These are phyloP conservation scores for Aquanectria penicillioides DNA, from an alignment of 2,329 filamentous ascomycete species.

Conservation along the genomic window DNA sequence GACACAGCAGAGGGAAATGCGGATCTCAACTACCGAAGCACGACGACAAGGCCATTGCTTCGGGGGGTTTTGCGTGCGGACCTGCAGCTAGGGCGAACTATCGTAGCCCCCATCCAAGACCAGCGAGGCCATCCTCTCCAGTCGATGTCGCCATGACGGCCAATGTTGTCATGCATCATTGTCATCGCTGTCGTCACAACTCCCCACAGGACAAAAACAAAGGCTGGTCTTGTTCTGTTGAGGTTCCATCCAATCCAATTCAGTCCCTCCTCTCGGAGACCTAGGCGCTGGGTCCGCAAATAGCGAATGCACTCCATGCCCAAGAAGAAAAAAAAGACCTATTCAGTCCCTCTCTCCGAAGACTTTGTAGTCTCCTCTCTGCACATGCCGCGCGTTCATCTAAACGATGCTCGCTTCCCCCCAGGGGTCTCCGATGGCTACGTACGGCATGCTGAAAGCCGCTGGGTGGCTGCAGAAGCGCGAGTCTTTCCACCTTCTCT, in stretches of 20 bases:
- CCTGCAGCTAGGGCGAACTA: too few species aligned
- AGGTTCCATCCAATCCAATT: constrained; percentile 3
- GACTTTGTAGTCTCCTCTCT: not conserved
- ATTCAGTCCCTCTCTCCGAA: not conserved
- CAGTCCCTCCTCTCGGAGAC: not conserved
- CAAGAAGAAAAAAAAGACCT: not conserved
- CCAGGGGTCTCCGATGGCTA: constrained; percentile 1
- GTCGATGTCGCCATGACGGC: not conserved
- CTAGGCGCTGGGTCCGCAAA: not conserved
- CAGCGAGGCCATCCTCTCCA: too few species aligned
- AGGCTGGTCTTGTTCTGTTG: constrained; percentile 6
- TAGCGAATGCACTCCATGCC: constrained; percentile 7
- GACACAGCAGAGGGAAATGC: not conserved
- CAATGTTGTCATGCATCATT: not conserved
- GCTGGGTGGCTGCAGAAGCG: not conserved
- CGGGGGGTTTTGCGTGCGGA: too few species aligned
- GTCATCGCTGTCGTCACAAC: constrained; percentile 2
- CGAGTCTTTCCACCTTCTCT: not conserved
- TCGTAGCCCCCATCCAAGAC: too few species aligned
- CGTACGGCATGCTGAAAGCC: too few species aligned
- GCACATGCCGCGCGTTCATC: constrained; percentile 24
- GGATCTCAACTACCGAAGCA: not conserved
- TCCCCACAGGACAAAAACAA: constrained; percentile 1
- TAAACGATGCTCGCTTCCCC: not conserved
- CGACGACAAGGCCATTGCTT: not conserved